Evolutionary conservation across 2,329 filamentous ascomycete species (phyloP), one percentile per base, ranked within the genome.

Genomic region (Clonostachys rhizophaga): DNA sequence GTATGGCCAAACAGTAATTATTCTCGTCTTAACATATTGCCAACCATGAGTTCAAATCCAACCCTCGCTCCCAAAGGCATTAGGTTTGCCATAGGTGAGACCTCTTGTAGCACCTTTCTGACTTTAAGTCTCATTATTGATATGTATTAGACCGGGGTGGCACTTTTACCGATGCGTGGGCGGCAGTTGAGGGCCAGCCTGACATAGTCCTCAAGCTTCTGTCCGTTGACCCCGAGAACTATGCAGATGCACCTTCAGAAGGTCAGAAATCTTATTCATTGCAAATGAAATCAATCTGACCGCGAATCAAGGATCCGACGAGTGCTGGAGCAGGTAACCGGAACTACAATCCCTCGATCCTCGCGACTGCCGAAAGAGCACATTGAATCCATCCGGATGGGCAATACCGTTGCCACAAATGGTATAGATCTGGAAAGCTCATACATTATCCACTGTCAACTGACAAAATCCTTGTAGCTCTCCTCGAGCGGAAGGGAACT

Each of bases 321-420:
- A 37, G 62, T 67, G 35, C 59, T 63, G 58, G 49, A 46, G 45
- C 42, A n/a, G 11, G 36, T 39, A 8, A 39, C 4, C 5, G n/a
- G 7, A 14, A 16, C 17, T 5, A 34, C 35, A 6, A 10, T 16
- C 34, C 34, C 33, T 6, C 37, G 5, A 1, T 14, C 16, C 37
- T 47, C 1, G 43, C 48, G 18, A 2, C 71, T 96, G 9, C 89
- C 96, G 64, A 95, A 90, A 1, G 81, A 83, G 16, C 71, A 13
- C 56, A 79, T 84, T 59, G 83, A 84, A 58, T 84, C 79, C 46
- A 88, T 88, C 58, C 77, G 85, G 9, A 89, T 89, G 78, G 86
- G 86, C 13, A 90, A 86, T 2, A 89, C 86, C 0, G 83, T 89
- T 7, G 86, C 85, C 2, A 89, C 86, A 1, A 89, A 89, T 64